Base-by-base conservation (phyloP, 225 moss, liverwort and hornwort species). In the Asterella californica region DNA sequence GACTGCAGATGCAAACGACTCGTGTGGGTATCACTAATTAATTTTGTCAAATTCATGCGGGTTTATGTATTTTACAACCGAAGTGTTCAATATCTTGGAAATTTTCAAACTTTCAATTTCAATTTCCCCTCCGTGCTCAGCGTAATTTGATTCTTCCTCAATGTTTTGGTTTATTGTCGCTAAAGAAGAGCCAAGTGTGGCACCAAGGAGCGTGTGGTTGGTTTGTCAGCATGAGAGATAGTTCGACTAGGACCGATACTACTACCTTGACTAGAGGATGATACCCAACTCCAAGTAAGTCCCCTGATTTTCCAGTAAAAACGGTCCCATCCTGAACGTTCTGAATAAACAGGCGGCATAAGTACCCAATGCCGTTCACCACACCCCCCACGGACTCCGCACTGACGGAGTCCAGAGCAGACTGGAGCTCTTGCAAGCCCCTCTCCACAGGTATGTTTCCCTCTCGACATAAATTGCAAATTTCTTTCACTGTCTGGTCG, bases 401-500 rank as follows among this genome's bases (percentile, higher is more conserved):
- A 70, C 68, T 75, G 14, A 82, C 86, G 32, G 82, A 79, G 70
- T 88, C 88, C 69, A 88, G 60, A 50, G 86, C 82, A 22, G 86
- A 83, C 82, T 88, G 88, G 74, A 88, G 86, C 45, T 88, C 88
- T 74, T 82, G 88, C 67, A 88, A 61, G 57, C 86, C 86, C 42
- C 76, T 67, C 19, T 88, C 82, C 54, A 88, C 82, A 14, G 84
- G 36, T 10, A 88, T 12, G 22, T 21, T 46, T 36, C 80, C 83
- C 14, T 84, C 84, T 0, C 76, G 77, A 30, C 86, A 88, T 34
- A 80, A 76, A 49, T 33, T 78, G 80, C 86, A 88, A 1, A 88
- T 78, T 64, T 88, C 86, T 75, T 84, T 86, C 74, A 88, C 88
- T 33, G 86, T 88, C 33, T 88, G 86, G 80, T 88, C 86, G 24